Base-by-base conservation (phyloP, 2,329 filamentous ascomycete species). In the Ophiocordyceps robertsii region DNA sequence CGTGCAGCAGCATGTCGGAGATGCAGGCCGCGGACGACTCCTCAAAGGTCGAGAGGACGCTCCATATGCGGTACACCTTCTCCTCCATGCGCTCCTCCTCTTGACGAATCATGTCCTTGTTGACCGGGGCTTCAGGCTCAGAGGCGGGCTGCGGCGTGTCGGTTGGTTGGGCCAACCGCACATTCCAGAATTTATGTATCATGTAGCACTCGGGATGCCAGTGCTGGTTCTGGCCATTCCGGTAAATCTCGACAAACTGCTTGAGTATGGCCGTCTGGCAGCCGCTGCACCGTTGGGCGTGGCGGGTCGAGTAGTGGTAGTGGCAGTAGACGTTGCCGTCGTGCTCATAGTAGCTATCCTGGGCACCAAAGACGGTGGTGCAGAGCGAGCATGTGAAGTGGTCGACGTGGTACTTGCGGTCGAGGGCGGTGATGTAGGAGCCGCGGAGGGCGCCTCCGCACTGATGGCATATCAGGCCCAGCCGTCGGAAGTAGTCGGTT, bases 151-250 rank as follows among this genome's bases (percentile, higher is more conserved):
- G 65, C 31, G 68, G 56, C 11, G 63, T 58, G 44, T 79, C 70
- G 35, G 73, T 71, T 11, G 75, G 70, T 24, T 79, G 73, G 11
- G 80, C 78, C 32, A 98, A 70, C 41, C 92, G 81, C 46, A 98
- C 92, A 58, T 96, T 98, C 92, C 92, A 98, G 64, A 96, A 98
- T 57, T 98, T 98, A 67, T 98, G 92, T 48, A 98, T 98, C 92
- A 98, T 98, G 64, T 98, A 98, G 63, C 92, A 98, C 64, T 98
- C 92, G 2, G 92, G 92, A 59, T 98, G 92, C 92, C 92, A 98
- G 60, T 98, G 92, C 57, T 98, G 92, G 58, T 96, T 95, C 59
- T 95, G 85, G 2, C 90, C 90, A 62, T 96, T 96, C 53, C 92
- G 82, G 64, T 89, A 98, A 47, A 98, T 96, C 63, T 98, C 92